These are phyloP conservation scores for Dendrocalamus latiflorus DNA, from an alignment of 202 grass and related monocot genomes.

Conservation along the genomic window DNA sequence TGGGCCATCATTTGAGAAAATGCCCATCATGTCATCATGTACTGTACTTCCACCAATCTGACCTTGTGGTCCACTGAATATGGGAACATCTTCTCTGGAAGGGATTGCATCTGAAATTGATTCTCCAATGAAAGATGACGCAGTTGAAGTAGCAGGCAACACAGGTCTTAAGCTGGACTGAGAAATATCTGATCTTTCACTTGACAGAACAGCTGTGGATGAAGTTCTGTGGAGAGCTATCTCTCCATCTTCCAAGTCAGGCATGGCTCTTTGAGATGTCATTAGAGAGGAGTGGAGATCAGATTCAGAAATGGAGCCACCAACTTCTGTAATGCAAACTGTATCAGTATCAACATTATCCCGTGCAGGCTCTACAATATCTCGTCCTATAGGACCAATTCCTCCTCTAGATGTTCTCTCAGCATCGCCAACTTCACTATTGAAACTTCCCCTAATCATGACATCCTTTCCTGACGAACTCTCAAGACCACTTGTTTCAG, in stretches of 20 bases:
- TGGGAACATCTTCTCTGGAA: constrained; percentile 34
- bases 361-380: constrained; percentile 6
- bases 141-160: constrained; percentile 38
- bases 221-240: constrained; percentile 17
- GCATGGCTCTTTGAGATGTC: constrained; percentile 33
- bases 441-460: constrained; percentile 14
- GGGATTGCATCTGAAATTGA: constrained; percentile 29
- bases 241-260: constrained; percentile 32
- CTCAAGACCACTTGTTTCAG: constrained; percentile 36
- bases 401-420: constrained; percentile 36
- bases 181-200: constrained; percentile 55
- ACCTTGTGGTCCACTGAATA: constrained; percentile 33
- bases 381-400: constrained; percentile 34
- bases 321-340: constrained; percentile 22
- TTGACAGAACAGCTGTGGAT: constrained; percentile 29
- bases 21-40: constrained; percentile 71
- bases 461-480: constrained; percentile 46
- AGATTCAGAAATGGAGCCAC: constrained; percentile 29
- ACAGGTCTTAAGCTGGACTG: constrained; percentile 37
- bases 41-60: constrained; percentile 52
- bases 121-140: constrained; percentile 31
- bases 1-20: constrained; percentile 49
- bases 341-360: constrained; percentile 11
- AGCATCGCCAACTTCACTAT: constrained; percentile 21
- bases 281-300: constrained; percentile 8